A percentile compares a stretch with the other conserved stretches of the same genome.
Evolutionary conservation across 345 rosid genomes (phyloP).

Genomic region (Populus simonii): DNA sequence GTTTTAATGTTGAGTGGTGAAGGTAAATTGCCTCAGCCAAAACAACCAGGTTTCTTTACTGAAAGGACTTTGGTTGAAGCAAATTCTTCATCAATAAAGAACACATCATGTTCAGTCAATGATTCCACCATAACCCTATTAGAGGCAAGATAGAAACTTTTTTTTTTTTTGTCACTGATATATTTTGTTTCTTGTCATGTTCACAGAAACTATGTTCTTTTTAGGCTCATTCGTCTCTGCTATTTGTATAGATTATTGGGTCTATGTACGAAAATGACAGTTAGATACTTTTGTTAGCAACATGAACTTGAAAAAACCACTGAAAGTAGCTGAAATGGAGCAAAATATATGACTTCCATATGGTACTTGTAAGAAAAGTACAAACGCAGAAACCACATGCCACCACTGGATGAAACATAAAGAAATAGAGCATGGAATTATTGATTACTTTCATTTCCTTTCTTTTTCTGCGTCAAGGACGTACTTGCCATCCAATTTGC

Average conservation of each 20-base stretch:
- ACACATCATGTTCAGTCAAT: neutral
- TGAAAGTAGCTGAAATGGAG: neutral
- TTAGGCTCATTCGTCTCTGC: no score
- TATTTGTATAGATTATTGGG: no score
- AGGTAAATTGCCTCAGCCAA: slow-evolving; percentile 2
- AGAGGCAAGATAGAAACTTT: neutral
- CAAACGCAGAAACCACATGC: neutral
- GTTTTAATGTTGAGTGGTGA: slow-evolving; percentile 1
- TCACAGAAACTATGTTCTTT: no score
- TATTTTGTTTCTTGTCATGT: no score
- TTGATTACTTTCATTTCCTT: neutral
- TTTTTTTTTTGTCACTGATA: no score
- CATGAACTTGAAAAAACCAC: neutral
- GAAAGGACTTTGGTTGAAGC: neutral
- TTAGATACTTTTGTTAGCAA: no score
- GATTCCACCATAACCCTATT: neutral
- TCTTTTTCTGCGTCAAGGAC: neutral
- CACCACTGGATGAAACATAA: neutral
- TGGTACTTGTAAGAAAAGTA: neutral
- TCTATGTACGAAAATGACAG: no score
- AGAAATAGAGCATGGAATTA: neutral
- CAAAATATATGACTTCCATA: neutral
- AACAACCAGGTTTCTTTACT: slow-evolving; percentile 4
- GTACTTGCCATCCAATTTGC: neutral
- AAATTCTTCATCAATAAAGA: neutral